These are phyloP conservation scores for Russula sp. DNA, from an alignment of 768 basidiomycete species.

Conservation along the genomic window DNA sequence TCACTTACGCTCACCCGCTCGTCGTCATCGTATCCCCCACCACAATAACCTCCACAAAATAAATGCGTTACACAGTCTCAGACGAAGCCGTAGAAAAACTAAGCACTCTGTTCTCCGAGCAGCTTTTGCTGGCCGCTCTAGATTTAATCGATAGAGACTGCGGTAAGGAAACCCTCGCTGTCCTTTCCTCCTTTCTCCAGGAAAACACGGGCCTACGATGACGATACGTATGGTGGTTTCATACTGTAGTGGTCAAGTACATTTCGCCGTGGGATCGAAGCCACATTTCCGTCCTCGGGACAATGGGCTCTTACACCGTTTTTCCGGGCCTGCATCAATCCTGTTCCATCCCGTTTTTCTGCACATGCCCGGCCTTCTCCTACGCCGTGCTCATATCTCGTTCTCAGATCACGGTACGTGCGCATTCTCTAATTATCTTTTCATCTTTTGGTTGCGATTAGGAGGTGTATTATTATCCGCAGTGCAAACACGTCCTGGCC, in stretches of 20 bases:
- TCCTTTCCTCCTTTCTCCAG: background rate
- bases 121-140: conserved; percentile 57
- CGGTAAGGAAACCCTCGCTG: conserved; percentile 35
- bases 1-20: background rate
- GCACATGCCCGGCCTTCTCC: conserved; percentile 69
- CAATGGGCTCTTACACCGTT: conserved; percentile 55
- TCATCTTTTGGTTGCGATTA: background rate
- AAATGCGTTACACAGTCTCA: conserved; percentile 27
- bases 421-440: background rate
- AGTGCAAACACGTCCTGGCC: conserved; percentile 82
- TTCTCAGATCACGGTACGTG: conserved; percentile 55
- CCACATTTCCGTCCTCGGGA: conserved; percentile 63
- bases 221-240: background rate
- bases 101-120: conserved; percentile 52
- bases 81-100: conserved; percentile 53
- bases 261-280: conserved; percentile 47
- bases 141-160: conserved; percentile 68
- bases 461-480: background rate
- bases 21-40: background rate
- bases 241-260: conserved; percentile 50
- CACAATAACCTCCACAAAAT: background rate
- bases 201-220: too few relatives aligned
- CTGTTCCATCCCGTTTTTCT: conserved; percentile 42
- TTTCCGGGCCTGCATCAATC: conserved; percentile 38
- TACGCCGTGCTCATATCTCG: conserved; percentile 53